A percentile compares a stretch with the other conserved stretches of the same genome.
Evolutionary conservation across 331 rosid genomes (phyloP).

Genomic region (Pyrus hybrid): DNA sequence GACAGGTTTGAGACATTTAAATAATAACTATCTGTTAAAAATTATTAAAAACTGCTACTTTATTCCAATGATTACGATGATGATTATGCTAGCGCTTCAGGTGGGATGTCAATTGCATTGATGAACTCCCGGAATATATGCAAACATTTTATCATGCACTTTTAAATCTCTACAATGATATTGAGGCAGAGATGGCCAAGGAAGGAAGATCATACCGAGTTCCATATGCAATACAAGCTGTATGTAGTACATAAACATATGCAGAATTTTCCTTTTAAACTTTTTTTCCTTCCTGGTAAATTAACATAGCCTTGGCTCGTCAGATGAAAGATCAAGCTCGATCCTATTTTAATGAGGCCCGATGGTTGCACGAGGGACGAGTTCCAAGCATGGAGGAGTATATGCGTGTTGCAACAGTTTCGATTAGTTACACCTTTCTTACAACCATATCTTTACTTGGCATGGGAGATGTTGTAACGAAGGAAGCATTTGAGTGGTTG

Average conservation of each 20-base stretch:
- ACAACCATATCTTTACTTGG: neutral
- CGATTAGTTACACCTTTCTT: neutral
- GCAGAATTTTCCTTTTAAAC: neutral
- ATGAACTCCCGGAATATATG: conserved; percentile 26
- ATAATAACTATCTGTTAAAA: too few relatives aligned
- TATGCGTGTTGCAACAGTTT: neutral
- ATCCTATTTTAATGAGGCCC: conserved; percentile 25
- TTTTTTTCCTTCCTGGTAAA: neutral
- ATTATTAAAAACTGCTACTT: neutral
- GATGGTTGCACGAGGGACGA: conserved; percentile 17
- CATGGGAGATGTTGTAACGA: conserved; percentile 6
- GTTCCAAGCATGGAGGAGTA: conserved; percentile 31
- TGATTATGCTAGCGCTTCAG: neutral
- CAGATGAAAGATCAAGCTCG: conserved; percentile 19
- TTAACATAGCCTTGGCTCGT: neutral
- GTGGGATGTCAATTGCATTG: conserved; percentile 14
- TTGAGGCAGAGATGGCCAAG: conserved; percentile 9
- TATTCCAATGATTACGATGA: neutral
- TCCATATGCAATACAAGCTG: conserved; percentile 15
- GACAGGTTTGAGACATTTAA: neutral
- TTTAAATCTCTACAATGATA: conserved; percentile 10
- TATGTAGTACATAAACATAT: neutral
- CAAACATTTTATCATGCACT: conserved; percentile 6
- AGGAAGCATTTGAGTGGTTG: conserved; percentile 16
- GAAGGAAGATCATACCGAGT: conserved; percentile 17